A percentile compares a stretch with the other conserved stretches of the same genome.
Conservation (phyloP, 176 grass and related monocot species). For the Rhipidocladum racemiflorum region DNA sequence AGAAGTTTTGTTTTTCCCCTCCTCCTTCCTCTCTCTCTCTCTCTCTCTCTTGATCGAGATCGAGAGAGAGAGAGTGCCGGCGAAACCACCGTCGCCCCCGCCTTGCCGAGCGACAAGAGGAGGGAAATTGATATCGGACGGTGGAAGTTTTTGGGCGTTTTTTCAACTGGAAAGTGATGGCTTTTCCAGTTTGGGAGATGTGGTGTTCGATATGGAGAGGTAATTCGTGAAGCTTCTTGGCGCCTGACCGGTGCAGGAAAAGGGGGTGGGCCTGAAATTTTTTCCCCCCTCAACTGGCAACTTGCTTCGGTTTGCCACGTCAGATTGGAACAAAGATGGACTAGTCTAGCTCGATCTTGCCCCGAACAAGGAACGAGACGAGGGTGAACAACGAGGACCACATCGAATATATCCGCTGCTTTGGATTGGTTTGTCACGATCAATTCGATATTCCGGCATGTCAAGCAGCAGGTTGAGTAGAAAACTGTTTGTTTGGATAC, state of each 20-base stretch:
- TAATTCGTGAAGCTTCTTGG: slow-evolving; percentile 29
- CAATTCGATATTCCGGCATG: slow-evolving; percentile 11
- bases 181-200: background rate
- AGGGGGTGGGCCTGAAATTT: background rate
- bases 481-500: background rate
- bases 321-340: slow-evolving; percentile 14
- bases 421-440: background rate
- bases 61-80: too few species aligned
- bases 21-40: too few species aligned
- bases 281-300: background rate
- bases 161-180: background rate
- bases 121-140: background rate
- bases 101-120: background rate
- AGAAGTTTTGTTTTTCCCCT: background rate
- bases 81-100: background rate
- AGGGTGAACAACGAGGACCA: background rate
- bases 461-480: background rate
- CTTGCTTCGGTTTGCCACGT: slow-evolving; percentile 32
- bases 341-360: background rate
- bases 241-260: background rate
- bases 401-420: slow-evolving; percentile 4
- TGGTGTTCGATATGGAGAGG: slow-evolving; percentile 27
- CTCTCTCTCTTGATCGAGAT: too few species aligned
- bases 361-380: background rate
- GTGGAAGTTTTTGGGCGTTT: background rate